These are phyloP conservation scores for Colletotrichum sansevieriae DNA, from an alignment of 2,329 filamentous ascomycete genomes.

Conservation along the genomic window DNA sequence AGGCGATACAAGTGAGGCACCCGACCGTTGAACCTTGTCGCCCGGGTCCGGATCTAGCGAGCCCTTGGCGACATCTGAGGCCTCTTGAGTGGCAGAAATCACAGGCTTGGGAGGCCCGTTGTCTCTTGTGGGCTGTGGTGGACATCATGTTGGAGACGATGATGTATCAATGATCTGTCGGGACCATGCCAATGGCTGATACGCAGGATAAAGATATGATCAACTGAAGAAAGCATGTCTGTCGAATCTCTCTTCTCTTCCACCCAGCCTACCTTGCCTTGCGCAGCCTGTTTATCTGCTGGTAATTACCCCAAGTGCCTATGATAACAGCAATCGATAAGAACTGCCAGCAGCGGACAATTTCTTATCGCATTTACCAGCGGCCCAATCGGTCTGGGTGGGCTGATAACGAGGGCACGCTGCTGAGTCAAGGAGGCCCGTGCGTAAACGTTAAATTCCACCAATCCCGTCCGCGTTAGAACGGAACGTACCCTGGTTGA, in stretches of 20 bases:
- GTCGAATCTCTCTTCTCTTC: too few relatives aligned
- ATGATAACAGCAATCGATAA: background rate
- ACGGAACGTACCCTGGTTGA: too few relatives aligned
- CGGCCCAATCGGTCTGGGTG: background rate
- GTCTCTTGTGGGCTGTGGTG: background rate
- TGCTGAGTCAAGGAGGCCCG: background rate
- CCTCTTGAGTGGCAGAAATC: conserved; percentile 1
- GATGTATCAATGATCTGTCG: background rate
- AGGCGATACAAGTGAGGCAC: background rate
- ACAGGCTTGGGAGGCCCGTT: background rate
- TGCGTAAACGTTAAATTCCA: background rate
- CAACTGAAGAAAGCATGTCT: background rate
- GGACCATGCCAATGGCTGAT: background rate
- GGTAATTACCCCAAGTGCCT: background rate
- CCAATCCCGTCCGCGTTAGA: too few relatives aligned
- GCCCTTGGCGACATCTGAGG: background rate
- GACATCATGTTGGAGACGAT: background rate
- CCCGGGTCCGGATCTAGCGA: background rate
- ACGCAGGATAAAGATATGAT: background rate
- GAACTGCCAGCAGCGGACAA: background rate
- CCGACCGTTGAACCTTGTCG: background rate
- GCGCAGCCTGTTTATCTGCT: background rate
- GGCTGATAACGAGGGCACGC: background rate
- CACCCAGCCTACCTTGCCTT: too few relatives aligned
- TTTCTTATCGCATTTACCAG: background rate